phyloP scores from a whole-genome alignment of 208 protist species.

The Acanthamoeba lenticulata region DNA sequence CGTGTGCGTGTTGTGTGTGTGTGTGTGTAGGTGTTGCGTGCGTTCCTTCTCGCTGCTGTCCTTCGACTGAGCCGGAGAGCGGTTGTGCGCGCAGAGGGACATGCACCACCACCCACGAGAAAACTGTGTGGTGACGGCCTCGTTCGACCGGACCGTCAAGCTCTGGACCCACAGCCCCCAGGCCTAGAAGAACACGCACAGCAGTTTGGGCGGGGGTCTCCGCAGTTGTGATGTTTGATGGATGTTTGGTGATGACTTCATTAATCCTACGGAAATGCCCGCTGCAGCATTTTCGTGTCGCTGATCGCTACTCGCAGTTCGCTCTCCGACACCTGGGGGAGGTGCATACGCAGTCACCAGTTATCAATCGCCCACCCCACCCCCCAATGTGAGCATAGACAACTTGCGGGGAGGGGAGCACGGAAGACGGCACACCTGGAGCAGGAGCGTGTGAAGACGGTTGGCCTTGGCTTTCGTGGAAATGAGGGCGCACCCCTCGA shows the following conservation, averaged over 20 bases:
- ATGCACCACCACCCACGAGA: slow-evolving; percentile 4
- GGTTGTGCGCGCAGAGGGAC: too few species aligned
- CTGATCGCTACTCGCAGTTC: not conserved
- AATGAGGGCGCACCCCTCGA: slow-evolving; percentile 5
- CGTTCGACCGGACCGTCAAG: not conserved
- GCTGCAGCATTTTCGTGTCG: not conserved
- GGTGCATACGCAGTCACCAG: too few species aligned
- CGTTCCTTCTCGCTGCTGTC: too few species aligned
- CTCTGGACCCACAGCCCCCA: not conserved
- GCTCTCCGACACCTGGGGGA: not conserved
- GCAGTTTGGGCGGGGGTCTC: too few species aligned
- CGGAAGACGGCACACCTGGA: not conserved
- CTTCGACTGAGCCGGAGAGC: too few species aligned
- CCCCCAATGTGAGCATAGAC: too few species aligned
- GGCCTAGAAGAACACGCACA: too few species aligned
- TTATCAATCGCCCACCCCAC: too few species aligned
- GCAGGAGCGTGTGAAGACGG: not conserved
- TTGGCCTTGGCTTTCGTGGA: not conserved
- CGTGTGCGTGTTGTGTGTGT: not conserved
- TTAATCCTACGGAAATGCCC: not conserved
- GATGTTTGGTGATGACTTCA: too few species aligned
- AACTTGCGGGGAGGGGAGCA: too few species aligned
- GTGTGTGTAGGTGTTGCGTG: too few species aligned
- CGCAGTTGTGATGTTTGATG: too few species aligned
- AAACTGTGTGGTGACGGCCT: not conserved